Percentiles rank a stretch among this genome's conserved stretches.
Evolutionary conservation across 2,329 filamentous ascomycete genomes (phyloP).

Genomic region (Cordyceps farinosa): DNA sequence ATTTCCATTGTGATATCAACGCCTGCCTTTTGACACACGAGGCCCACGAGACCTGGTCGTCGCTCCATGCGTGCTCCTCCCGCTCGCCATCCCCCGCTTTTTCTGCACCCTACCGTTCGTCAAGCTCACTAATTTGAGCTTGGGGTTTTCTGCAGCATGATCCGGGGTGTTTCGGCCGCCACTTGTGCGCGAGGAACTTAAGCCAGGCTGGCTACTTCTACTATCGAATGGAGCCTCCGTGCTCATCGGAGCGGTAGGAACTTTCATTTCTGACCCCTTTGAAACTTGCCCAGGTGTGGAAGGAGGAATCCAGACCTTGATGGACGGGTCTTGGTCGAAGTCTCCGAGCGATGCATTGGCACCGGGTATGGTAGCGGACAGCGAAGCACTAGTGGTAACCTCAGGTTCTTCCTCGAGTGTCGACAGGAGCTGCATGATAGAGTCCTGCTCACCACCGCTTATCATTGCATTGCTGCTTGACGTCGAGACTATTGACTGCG

Average conservation of each 20-base stretch:
- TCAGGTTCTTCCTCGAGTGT: constrained; percentile 1
- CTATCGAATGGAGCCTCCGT: background rate
- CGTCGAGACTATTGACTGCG: background rate
- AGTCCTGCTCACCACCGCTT: background rate
- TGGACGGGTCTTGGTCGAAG: background rate
- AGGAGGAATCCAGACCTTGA: background rate
- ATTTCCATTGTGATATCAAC: background rate
- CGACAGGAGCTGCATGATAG: constrained; percentile 1
- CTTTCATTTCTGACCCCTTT: background rate
- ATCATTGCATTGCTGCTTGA: background rate
- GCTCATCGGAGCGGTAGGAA: background rate
- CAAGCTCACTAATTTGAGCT: background rate
- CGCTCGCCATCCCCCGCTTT: background rate
- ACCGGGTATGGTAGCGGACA: background rate
- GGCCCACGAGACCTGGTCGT: background rate
- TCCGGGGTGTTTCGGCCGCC: background rate
- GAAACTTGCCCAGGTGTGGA: background rate
- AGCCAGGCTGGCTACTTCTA: background rate
- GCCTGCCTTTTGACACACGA: background rate
- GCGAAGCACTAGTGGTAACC: background rate
- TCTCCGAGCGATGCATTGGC: background rate
- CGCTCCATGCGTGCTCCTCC: background rate
- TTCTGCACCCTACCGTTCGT: background rate
- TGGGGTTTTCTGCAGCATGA: background rate
- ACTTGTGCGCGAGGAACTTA: background rate